Evolutionary conservation across 208 protist genomes (phyloP), one percentile per base, ranked within the genome.

Genomic region (Trypanosoma melophagium): DNA sequence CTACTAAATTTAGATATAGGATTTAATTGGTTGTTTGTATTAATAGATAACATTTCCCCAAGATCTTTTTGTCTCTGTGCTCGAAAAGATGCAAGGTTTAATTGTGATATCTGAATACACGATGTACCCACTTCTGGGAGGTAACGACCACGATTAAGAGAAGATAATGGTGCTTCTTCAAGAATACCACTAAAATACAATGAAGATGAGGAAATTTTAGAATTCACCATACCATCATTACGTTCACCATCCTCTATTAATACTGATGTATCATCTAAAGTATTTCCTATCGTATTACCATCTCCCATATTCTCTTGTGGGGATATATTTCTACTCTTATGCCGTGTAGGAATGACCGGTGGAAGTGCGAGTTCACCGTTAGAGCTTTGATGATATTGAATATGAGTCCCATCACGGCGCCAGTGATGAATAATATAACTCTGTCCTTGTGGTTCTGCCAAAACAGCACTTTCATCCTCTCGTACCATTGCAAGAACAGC

Each of bases 401-500:
- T 54, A 16, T 71, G 41, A 7, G 19, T 52, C 44, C 76, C 76
- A 52, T 80, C 75, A 13, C 70, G 49, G 9, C 83, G 84, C 41
- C 62, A 71, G 62, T 95, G 89, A 52, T 57, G 58, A 9, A 92
- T 63, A 5, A 76, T 76, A 65, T 89, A 91, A 41, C 79, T 82
- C 5, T 73, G 31, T 3, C 68, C 72, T 8, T 80, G 69, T 9
- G 86, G 67, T 12, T 65, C 44, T 21, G 74, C 70, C 12, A 67
- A 40, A 31, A 87, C 61, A 2, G 74, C 69, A 28, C 86, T 93
- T 53, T 74, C 82, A 56, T 95, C 89, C 62, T 95, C 89, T 0
- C 76, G 74, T 12, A 92, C 78, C 70, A 88, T 76, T 24, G 78
- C 77, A 24, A 92, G 64, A 25, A 90, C 84, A 19, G 74, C 51